Evolutionary conservation across 352 stramenopile genomes (phyloP), one percentile per base, ranked within the genome.

Genomic region (Lagenidium giganteum): DNA sequence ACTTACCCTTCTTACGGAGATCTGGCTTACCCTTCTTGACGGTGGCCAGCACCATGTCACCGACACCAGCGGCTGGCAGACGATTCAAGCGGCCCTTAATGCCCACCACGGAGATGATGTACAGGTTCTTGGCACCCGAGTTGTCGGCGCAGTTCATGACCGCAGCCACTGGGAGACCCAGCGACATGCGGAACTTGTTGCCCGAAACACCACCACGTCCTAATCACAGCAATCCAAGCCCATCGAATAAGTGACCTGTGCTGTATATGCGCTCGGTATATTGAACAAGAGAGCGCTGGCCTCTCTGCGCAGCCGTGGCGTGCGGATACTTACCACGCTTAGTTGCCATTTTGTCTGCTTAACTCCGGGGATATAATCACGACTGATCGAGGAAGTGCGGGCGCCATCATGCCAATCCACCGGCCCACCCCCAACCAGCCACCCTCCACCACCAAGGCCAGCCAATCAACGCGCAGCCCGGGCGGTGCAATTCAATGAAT

Each of bases 21-120:
- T 99, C 97, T 24, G 97, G 97, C 92, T 99, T 99, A 80, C 97
- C 97, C 93, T 99, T 99, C 87, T 99, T 99, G 9, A 99, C 95
- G 33, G 96, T 98, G 57, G 87, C 95, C 83, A 99, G 98, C 63
- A 99, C 95, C 95, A 99, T 98, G 77, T 99, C 97, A 56, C 97
- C 96, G 21, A 98, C 87, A 94, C 81, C 82, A 49, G 96, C 96
- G 54, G 96, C 95, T 44, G 97, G 97, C 50, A 99, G 87, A 75
- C 94, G 88, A 74, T 99, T 99, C 61, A 99, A 70, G 57, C 96
- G 89, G 67, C 93, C 96, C 65, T 97, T 97, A 67, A 98, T 98
- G 46, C 97, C 96, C 79, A 90, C 98, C 51, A 99, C 97, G 29
- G 96, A 87, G 58, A 99, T 98, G 67, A 99, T 98, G 78, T 97